These are phyloP conservation scores for Solanum chiquidenum DNA, from an alignment of 257 asterid species.

Conservation along the genomic window DNA sequence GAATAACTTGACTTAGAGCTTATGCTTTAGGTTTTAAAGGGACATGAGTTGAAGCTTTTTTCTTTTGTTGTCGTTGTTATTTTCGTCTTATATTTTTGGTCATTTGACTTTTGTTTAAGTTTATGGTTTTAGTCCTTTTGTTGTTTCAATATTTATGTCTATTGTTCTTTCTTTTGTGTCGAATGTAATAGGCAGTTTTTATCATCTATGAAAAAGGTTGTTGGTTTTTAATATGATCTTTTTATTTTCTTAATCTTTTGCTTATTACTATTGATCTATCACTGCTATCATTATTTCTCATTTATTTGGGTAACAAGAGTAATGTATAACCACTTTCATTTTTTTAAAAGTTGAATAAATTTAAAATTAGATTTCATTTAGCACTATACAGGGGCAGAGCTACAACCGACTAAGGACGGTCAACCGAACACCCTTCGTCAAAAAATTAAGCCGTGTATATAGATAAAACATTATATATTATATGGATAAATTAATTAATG, in stretches of 20 bases:
- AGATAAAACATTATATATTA: no score
- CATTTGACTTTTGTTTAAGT: not conserved
- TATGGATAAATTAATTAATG: no score
- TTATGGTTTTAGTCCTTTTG: not conserved
- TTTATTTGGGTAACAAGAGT: not conserved
- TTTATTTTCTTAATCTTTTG: no score
- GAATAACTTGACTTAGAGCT: no score
- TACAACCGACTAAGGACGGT: no score
- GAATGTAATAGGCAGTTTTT: not conserved
- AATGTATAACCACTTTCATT: not conserved
- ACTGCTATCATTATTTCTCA: not conserved
- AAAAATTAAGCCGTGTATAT: no score
- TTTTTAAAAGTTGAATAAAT: no score
- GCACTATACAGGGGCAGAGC: no score
- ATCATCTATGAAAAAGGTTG: not conserved
- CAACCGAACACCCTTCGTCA: no score
- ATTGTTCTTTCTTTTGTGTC: not conserved
- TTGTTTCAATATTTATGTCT: not conserved
- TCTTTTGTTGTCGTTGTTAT: no score
- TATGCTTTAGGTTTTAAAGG: no score
- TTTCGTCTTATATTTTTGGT: not conserved
- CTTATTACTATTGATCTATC: not conserved
- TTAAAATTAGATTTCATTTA: no score
- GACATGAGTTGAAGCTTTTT: not conserved
- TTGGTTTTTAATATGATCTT: not conserved